Evolutionary conservation across 2,329 filamentous ascomycete genomes (phyloP), one percentile per base, ranked within the genome.

Genomic region (Claviceps lovelessii): DNA sequence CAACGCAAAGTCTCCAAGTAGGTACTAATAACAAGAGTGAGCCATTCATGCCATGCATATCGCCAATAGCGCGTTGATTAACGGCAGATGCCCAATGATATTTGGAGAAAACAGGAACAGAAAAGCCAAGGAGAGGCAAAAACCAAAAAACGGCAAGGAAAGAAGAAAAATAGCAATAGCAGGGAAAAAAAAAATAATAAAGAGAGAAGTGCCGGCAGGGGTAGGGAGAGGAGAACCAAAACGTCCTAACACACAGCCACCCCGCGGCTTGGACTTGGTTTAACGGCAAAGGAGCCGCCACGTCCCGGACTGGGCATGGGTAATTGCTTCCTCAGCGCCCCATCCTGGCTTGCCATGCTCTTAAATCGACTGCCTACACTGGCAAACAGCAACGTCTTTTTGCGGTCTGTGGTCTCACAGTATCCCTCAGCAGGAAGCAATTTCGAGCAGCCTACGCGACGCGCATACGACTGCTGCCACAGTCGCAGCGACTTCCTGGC

Each of bases 381-480:
- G 19, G 37, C 51, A 13, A 56, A 17, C 19, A 48, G 31, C 39
- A 39, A 10, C 35, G 10, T 53, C 5, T 39, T 56, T 47, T 59
- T 62, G 11, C 54, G 59, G n/a, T 41, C 47, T 29, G 46, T 51
- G 11, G 11, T 61, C 41, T 65, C 59, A 65, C 70, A 66, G 17
- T 58, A 63, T 17, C 63, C 65, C 7, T 71, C 71, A 2, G 60
- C 56, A 0, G 76, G 74, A 0, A 78, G 66, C 5, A 78, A 64
- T 15, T 58, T 59, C 2, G 68, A 63, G n/a, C 70, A 68, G 10
- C 66, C 63, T 48, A 62, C 58, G 4, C 62, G 67, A 8, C 72
- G 69, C 33, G 77, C 76, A 60, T 76, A 81, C 3, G 57, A 58
- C 56, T 74, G 68, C 62, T 78, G 77, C 72, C 76, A 82, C 4